Evolutionary conservation across 2,329 filamentous ascomycete genomes (phyloP), one percentile per base, ranked within the genome.

Genomic region (Colletotrichum theobromicola): DNA sequence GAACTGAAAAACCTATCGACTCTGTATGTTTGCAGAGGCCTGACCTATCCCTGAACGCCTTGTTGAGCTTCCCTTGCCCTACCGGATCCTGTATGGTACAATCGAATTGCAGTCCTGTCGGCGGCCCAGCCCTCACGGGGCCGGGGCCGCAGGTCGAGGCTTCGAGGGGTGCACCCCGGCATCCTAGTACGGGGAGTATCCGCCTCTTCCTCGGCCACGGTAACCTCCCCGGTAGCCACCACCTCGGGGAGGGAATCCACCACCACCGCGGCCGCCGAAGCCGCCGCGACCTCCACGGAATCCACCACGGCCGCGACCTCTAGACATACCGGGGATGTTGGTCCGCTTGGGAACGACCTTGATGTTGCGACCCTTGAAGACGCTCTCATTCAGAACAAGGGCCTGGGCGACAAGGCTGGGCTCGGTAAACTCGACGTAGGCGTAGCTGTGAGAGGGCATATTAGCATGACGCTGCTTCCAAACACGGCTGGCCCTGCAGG

Each of bases 361-460:
- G 83, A 99, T 92, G 84, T 97, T 97, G 81, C 97, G 92, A 76
- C 95, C 96, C 81, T 97, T 95, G 87, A 99, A 98, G 72, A 97
- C 90, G 84, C 95, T 98, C 86, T 99, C 97, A 84, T 99, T 98
- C 72, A 99, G 89, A 53, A 98, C 95, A 75, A 99, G 90, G 30
- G 97, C 97, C 84, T 98, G 95, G 62, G 95, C 95, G 77, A 99
- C 96, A 76, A 98, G 89, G 85, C 92, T 96, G 63, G 97, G 95
- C 86, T 98, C 97, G 75, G 95, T 94, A 83, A 99, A 99, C 86
- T 99, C 97, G 80, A 99, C 97, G 86, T 99, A 99, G 82, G 97
- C 97, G 87, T 99, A 99, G 78, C 96, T 98, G 85, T 18, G 21
- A 18, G 24, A 28, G 6, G 16, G 21, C n/a, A 26, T 21, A 57